Evolutionary conservation across 345 rosid genomes (phyloP).

Genomic region (Eutrema heterophyllum): DNA sequence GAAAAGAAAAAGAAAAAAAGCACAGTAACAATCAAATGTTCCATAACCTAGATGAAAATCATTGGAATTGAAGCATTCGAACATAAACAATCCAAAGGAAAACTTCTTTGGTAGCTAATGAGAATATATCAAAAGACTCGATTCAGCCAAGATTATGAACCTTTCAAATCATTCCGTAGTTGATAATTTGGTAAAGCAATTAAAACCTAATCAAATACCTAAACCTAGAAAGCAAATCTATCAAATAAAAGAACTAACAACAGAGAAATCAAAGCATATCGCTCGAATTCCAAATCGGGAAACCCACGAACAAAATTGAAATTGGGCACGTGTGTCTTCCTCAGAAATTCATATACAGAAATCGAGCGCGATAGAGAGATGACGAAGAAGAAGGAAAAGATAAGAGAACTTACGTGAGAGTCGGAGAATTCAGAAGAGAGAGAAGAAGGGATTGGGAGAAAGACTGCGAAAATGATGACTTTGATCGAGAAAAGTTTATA

Average conservation of each 20-base stretch:
- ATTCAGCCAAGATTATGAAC: background rate
- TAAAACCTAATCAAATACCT: background rate
- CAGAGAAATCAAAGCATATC: background rate
- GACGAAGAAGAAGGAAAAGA: background rate
- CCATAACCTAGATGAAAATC: background rate
- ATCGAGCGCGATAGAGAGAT: constrained; percentile 5
- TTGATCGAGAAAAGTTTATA: background rate
- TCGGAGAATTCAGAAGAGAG: background rate
- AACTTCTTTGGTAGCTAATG: background rate
- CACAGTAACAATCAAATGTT: background rate
- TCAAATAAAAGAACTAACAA: background rate
- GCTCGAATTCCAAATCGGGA: background rate
- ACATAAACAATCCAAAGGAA: background rate
- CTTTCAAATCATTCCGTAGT: background rate
- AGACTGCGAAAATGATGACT: constrained; percentile 11
- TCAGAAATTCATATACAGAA: background rate
- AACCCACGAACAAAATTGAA: background rate
- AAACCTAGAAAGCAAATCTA: background rate
- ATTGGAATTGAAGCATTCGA: background rate
- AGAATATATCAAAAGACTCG: background rate
- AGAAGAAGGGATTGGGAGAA: constrained; percentile 4
- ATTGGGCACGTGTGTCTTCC: background rate
- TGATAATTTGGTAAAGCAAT: too few species aligned
- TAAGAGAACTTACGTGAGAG: constrained; percentile 26
- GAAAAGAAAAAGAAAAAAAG: background rate